Evolutionary conservation across 768 basidiomycete species (phyloP), one percentile per base, ranked within the genome.

Genomic region (Russula compacta): DNA sequence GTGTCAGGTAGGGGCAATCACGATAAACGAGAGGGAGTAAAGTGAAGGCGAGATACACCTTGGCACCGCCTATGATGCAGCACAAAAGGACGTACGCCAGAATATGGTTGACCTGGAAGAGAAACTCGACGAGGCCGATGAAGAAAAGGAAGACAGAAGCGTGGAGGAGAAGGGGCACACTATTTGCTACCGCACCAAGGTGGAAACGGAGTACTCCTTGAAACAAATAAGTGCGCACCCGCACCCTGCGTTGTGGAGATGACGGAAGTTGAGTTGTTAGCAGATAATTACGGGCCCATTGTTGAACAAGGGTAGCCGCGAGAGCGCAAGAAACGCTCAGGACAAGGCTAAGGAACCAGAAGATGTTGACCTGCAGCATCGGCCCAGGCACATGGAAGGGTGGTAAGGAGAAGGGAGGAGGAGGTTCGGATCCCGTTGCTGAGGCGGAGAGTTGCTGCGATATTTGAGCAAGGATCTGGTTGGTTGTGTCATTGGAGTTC

Each of bases 1-100:
- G 59, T 3, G 61, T 62, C 24, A 21, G 24, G 42, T 53, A 62
- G 43, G 60, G 61, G 32, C 61, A 57, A 32, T 62, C 50, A 24
- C 54, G 61, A 42, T 14, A 35, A 39, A 47, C 21, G n/a, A 62
- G 19, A 19, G 61, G 61, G 19, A 62, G 33, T 1, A 57, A 0
- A 29, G 60, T 61, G 19, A 57, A 5, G 0, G 10, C 1, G 14
- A 46, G 1, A 29, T 61, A 57, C 1, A n/a, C n/a, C 19, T 35
- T 35, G 43, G 3, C 4, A 29, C 55, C 39, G 55, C 17, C 11
- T 0, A 44, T 9, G 43, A 61, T 43, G n/a, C 40, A 38, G 2
- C 15, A 5, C 10, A 52, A 36, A 24, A 48, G n/a, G n/a, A 39
- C 2, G 39, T 46, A 56, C 10, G 60, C 60, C 11, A 61, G 12